Conservation (phyloP, 352 stramenopile species). For the Phytopythium chamaehyphon region DNA sequence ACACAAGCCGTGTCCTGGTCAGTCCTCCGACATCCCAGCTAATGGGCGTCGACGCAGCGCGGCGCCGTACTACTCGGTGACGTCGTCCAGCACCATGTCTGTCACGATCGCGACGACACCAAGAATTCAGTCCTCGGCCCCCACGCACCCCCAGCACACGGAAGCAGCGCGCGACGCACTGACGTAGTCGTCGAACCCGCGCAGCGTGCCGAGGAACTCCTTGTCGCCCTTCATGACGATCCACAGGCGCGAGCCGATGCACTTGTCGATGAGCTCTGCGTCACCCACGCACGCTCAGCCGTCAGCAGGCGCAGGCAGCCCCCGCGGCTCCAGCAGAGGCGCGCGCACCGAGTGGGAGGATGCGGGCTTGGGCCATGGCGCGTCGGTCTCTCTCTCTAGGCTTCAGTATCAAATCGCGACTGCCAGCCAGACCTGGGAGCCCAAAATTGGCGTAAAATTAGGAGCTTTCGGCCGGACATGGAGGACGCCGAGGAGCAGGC, state of each 20-base stretch:
- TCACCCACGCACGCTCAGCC: not conserved
- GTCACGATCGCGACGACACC: not conserved
- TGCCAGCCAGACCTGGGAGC: not conserved
- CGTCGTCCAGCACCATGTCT: conserved; percentile 94
- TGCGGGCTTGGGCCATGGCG: conserved; percentile 61
- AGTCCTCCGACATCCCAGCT: not conserved
- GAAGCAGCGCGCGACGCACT: conserved; percentile 62
- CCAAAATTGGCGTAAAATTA: no score
- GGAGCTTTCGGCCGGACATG: no score
- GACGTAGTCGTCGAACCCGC: conserved; percentile 96
- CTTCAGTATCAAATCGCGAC: conserved; percentile 6
- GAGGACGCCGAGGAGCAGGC: conserved; percentile 70
- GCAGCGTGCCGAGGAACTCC: conserved; percentile 93
- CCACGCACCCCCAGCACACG: not conserved
- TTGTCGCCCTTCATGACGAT: conserved; percentile 99
- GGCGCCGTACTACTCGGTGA: conserved; percentile 89
- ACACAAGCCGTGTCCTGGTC: not conserved
- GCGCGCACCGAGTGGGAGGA: conserved; percentile 72
- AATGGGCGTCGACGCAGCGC: conserved; percentile 2
- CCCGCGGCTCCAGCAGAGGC: not conserved
- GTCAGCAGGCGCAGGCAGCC: not conserved
- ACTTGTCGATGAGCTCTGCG: conserved; percentile 98
- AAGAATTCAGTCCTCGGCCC: not conserved
- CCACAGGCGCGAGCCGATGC: conserved; percentile 97
- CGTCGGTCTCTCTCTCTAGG: conserved; percentile 9